Conservation (phyloP, 805 yeast genomes). For the Saturnispora quitensis region DNA sequence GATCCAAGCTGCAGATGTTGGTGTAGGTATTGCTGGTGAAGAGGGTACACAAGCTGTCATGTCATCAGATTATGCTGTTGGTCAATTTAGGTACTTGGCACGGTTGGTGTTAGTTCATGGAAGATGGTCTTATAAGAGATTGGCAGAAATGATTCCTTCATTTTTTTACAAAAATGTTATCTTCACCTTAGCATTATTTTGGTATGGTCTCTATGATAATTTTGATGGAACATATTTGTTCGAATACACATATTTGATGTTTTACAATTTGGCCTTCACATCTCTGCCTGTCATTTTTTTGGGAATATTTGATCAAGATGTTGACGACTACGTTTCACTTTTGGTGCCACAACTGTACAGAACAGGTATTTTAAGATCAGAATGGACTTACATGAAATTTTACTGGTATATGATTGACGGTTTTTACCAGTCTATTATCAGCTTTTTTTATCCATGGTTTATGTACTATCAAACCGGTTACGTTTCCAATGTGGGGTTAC, state of each 20-base stretch:
- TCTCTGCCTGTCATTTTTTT: slow-evolving; percentile 71
- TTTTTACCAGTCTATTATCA: slow-evolving; percentile 60
- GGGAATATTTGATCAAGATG: slow-evolving; percentile 79
- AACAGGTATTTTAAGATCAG: slow-evolving; percentile 61
- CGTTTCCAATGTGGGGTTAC: slow-evolving; percentile 37
- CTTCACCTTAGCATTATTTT: slow-evolving; percentile 64
- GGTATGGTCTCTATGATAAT: slow-evolving; percentile 68
- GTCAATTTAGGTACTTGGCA: slow-evolving; percentile 67
- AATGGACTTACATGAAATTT: slow-evolving; percentile 63
- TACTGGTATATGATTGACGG: slow-evolving; percentile 73
- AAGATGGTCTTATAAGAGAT: slow-evolving; percentile 76
- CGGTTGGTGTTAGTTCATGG: slow-evolving; percentile 70
- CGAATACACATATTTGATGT: slow-evolving; percentile 73
- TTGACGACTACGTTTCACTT: slow-evolving; percentile 55
- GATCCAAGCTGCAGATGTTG: slow-evolving; percentile 84
- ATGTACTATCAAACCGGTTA: slow-evolving; percentile 33
- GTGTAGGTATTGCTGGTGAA: slow-evolving; percentile 87
- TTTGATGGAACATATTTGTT: slow-evolving; percentile 75
- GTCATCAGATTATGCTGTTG: slow-evolving; percentile 82
- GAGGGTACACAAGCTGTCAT: slow-evolving; percentile 86
- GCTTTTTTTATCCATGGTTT: slow-evolving; percentile 68
- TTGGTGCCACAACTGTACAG: slow-evolving; percentile 69
- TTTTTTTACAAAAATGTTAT: slow-evolving; percentile 75
- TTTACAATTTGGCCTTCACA: slow-evolving; percentile 75
- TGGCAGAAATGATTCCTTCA: slow-evolving; percentile 75